phyloP scores from a whole-genome alignment of 352 stramenopile genomes.

The Pythium pectinolyticum region DNA sequence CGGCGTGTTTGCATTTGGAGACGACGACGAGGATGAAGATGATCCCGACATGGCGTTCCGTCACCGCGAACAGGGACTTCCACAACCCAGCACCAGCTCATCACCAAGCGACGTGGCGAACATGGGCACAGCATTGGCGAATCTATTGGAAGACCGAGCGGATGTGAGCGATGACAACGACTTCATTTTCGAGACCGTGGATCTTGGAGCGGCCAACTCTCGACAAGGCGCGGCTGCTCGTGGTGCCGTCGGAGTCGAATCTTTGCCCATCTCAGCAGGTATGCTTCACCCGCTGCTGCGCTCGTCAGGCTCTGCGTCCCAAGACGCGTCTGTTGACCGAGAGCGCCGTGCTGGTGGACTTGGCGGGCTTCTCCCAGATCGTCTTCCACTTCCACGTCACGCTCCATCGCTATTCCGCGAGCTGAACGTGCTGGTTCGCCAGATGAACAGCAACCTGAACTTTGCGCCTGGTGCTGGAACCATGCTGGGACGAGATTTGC shows the following conservation, averaged over 20 bases:
- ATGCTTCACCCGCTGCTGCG: conserved; percentile 24
- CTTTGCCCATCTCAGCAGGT: not conserved
- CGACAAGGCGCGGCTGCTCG: not conserved
- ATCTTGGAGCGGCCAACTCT: not conserved
- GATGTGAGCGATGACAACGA: conserved; percentile 15
- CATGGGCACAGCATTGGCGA: conserved; percentile 19
- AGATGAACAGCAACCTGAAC: conserved; percentile 72
- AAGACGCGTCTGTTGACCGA: conserved; percentile 14
- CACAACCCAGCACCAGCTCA: not conserved
- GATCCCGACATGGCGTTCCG: conserved; percentile 34
- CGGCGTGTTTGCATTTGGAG: conserved; percentile 30
- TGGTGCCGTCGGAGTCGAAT: not conserved
- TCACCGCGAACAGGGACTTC: conserved; percentile 2
- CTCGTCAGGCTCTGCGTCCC: not conserved
- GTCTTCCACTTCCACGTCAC: conserved; percentile 56
- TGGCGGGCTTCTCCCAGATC: conserved; percentile 29
- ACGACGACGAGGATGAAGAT: conserved; percentile 37
- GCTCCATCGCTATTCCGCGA: conserved; percentile 69
- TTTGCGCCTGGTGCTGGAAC: conserved; percentile 30
- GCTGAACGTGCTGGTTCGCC: conserved; percentile 70
- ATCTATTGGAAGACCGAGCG: conserved; percentile 21
- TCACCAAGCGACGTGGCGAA: not conserved
- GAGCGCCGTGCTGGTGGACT: conserved; percentile 5
- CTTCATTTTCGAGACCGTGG: conserved; percentile 35
- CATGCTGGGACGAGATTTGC: conserved; percentile 40